Percentiles rank a stretch among this genome's conserved stretches.
Evolutionary conservation across 2,329 filamentous ascomycete genomes (phyloP).

Genomic region (Curvularia lunata): DNA sequence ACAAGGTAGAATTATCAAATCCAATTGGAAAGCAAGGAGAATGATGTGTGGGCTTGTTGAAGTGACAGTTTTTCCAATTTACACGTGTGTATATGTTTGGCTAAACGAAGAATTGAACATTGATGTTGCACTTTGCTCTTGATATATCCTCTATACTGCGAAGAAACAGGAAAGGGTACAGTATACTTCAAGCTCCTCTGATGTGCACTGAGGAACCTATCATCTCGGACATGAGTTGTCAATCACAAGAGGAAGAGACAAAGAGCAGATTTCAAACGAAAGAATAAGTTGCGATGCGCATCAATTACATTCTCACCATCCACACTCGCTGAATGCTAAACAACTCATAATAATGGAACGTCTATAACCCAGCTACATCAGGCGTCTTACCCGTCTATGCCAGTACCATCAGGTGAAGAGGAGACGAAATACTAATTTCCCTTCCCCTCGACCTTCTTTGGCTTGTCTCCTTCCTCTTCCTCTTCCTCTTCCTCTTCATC

Average conservation of each 20-base stretch:
- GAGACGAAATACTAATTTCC: not conserved
- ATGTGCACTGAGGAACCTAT: not conserved
- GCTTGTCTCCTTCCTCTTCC: constrained; percentile 7
- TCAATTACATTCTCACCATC: not conserved
- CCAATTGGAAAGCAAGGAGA: not conserved
- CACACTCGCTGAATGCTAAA: not conserved
- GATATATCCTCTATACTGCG: not conserved
- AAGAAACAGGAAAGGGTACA: not conserved
- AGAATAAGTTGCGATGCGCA: not conserved
- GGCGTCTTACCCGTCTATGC: not conserved
- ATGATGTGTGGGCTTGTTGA: not conserved
- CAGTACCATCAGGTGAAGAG: not conserved
- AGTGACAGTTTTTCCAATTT: not conserved
- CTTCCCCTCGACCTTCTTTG: constrained; percentile 1
- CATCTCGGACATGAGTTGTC: not conserved
- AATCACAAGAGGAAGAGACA: not conserved
- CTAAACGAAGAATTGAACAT: not conserved
- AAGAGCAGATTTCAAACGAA: not conserved
- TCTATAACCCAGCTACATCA: not conserved
- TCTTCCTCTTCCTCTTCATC: constrained; percentile 12
- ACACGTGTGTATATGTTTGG: not conserved
- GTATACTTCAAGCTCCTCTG: not conserved
- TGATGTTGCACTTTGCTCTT: not conserved
- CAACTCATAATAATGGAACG: not conserved
- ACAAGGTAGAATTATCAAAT: not conserved